Percentiles rank a stretch among this genome's conserved stretches.
Conservation (phyloP, 2,329 filamentous ascomycete genomes). For the Calonectria montana region DNA sequence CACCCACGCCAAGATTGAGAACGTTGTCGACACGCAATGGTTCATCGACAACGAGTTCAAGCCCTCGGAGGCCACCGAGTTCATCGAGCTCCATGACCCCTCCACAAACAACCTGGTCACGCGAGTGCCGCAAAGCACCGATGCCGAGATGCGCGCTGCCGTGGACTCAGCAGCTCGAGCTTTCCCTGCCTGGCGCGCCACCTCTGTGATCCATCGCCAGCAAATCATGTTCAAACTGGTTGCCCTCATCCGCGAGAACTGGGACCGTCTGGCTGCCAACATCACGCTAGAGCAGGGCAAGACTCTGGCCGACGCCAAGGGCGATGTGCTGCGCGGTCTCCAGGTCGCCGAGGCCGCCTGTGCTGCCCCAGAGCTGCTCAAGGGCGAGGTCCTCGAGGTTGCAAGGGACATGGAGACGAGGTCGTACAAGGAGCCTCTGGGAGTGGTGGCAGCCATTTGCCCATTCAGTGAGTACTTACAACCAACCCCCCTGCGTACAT, state of each 20-base stretch:
- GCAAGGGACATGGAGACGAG: slow-evolving; percentile 89
- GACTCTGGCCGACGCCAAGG: slow-evolving; percentile 79
- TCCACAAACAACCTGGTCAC: slow-evolving; percentile 85
- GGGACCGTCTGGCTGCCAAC: slow-evolving; percentile 79
- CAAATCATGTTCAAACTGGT: slow-evolving; percentile 85
- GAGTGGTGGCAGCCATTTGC: slow-evolving; percentile 82
- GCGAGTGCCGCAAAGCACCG: slow-evolving; percentile 79
- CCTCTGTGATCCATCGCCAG: slow-evolving; percentile 75
- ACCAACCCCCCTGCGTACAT: neutral
- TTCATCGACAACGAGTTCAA: slow-evolving; percentile 80
- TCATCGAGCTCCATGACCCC: slow-evolving; percentile 80
- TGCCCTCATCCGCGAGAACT: slow-evolving; percentile 78
- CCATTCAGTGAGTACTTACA: slow-evolving; percentile 71
- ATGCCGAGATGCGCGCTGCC: slow-evolving; percentile 74
- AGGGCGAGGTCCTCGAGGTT: slow-evolving; percentile 81
- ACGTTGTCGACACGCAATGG: slow-evolving; percentile 70
- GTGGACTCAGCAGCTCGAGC: slow-evolving; percentile 78
- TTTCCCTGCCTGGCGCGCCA: slow-evolving; percentile 75
- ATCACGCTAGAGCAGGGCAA: slow-evolving; percentile 85
- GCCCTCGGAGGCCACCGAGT: slow-evolving; percentile 70
- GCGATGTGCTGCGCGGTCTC: slow-evolving; percentile 78
- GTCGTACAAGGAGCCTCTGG: slow-evolving; percentile 78
- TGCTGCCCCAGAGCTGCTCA: slow-evolving; percentile 77
- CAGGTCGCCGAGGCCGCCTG: slow-evolving; percentile 83
- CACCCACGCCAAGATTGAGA: slow-evolving; percentile 37